A percentile compares a stretch with the other conserved stretches of the same genome.
These are phyloP conservation scores for Ceratocystis destructans DNA, from an alignment of 2,329 filamentous ascomycete genomes.

Conservation along the genomic window DNA sequence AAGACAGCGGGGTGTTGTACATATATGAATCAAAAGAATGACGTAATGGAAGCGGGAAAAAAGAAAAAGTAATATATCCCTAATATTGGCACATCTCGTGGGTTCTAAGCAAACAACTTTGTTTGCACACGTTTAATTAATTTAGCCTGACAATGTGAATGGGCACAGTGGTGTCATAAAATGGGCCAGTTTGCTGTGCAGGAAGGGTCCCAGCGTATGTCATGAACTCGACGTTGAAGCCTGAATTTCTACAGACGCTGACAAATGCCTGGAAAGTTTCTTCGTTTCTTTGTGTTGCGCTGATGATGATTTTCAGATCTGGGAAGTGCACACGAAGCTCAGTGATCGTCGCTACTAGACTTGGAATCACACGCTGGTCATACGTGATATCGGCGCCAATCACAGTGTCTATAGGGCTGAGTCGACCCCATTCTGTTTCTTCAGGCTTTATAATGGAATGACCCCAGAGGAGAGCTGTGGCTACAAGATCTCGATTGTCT, in stretches of 20 bases:
- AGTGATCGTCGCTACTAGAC: constrained; percentile 50
- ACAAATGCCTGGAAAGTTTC: constrained; percentile 54
- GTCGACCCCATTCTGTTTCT: constrained; percentile 20
- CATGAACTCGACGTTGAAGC: constrained; percentile 32
- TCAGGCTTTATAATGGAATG: constrained; percentile 41
- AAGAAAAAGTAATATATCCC: not conserved
- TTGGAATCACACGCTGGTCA: constrained; percentile 48
- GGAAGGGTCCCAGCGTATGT: constrained; percentile 30
- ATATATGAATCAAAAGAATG: not conserved
- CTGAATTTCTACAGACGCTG: constrained; percentile 39
- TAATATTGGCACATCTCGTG: not conserved
- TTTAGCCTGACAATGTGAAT: constrained; percentile 37
- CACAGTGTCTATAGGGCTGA: constrained; percentile 42
- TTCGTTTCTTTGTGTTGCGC: constrained; percentile 56
- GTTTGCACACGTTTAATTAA: not conserved
- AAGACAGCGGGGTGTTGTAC: not conserved
- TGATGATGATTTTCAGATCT: constrained; percentile 46
- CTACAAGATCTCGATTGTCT: constrained; percentile 25
- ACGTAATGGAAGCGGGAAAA: not conserved
- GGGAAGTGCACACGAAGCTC: constrained; percentile 47
- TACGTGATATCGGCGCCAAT: constrained; percentile 71
- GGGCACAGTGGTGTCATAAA: constrained; percentile 46
- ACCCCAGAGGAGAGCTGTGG: constrained; percentile 44
- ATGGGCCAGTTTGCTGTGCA: constrained; percentile 43
- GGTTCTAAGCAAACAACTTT: not conserved